Evolutionary conservation across 306 rosid genomes (phyloP), one percentile per base, ranked within the genome.

Genomic region (Ormosia semicastrata): DNA sequence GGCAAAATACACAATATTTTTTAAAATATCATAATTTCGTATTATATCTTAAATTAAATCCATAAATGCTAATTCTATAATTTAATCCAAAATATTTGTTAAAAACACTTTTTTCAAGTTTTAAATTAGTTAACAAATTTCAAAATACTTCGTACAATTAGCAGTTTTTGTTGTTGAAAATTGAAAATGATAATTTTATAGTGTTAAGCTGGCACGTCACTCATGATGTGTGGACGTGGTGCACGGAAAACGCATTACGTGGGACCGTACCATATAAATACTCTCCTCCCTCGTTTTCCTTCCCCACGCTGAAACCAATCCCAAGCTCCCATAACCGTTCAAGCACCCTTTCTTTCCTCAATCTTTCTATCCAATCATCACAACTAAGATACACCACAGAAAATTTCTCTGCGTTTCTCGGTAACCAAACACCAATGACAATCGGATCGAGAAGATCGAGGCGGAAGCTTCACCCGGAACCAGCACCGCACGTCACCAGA

Each of bases 311-410:
- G 30, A 39, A 52, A 33, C 24, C 17, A 47, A 47, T 40, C 49
- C 72, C 11, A 17, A 80, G 76, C 90, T 79, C 75, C 85, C 85
- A 18, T 87, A 89, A 90, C 95, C 91, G 95, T 77, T 67, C 65
- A 12, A 66, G 52, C 63, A 86, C 77, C 62, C 59, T 73, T 24
- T 43, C 59, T 73, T 24, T 43, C 50, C 69, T 13, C 78, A 11
- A 73, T 33, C 89, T 50, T 40, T 6, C 74, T 8, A 30, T 17
- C 75, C 66, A 65, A 18, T 47, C 73, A 53, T 63, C 70, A 8
- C 44, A 66, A 77, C 70, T 40, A 54, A 17, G 4, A 17, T 43
- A 32, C 81, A 71, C 36, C 53, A 18, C 83, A 14, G 50, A 47
- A 64, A 33, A 66, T 85, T 46, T 77, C 58, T 47, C 59, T 11